Base-by-base conservation (phyloP, 768 basidiomycete genomes). In the Pleurotus platypus region DNA sequence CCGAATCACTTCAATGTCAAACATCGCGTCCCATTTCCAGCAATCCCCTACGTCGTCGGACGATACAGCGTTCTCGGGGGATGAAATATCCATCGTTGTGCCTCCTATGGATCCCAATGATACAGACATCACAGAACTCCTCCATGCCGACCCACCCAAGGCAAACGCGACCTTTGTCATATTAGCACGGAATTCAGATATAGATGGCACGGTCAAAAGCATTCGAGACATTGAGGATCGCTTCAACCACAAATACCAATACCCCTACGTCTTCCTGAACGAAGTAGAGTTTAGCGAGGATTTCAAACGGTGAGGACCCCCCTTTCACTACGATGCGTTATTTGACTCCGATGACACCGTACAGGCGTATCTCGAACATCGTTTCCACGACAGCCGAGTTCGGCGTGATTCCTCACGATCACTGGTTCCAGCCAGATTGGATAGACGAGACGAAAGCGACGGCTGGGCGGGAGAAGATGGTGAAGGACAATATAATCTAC, bases 241-340 rank as follows among this genome's bases (percentile, higher is more conserved):
- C 49, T 95, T 94, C 71, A 96, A 96, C 71, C 76, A 78, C 53
- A 80, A 80, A 62, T 87, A 83, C 60, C 73, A 78, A 42, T 95
- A 96, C 65, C 90, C 92, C 4, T 95, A 89, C 70, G 86, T 92
- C 35, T 84, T 96, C 70, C 75, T 96, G 60, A 95, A 95, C 64
- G 92, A 96, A 56, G 84, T 82, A 60, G 78, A 79, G 1, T 94
- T 95, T 67, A 78, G 83, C 18, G 84, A 86, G 6, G 82, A 85
- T 24, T 94, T 94, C 72, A 90, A 86, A 65, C 71, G 71, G 83
- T 87, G 63, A 56, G 81, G 20, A 35, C 2, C 7, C 27, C 20
- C 20, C 20, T 20, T 20, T 20, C 20, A 20, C 20, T 2, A 20
- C 20, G 20, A 16, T 46, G 8, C 45, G 45, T 20, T 20, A 20